Conservation (phyloP, 148 eudicot genomes). For the Polygonum aviculare region DNA sequence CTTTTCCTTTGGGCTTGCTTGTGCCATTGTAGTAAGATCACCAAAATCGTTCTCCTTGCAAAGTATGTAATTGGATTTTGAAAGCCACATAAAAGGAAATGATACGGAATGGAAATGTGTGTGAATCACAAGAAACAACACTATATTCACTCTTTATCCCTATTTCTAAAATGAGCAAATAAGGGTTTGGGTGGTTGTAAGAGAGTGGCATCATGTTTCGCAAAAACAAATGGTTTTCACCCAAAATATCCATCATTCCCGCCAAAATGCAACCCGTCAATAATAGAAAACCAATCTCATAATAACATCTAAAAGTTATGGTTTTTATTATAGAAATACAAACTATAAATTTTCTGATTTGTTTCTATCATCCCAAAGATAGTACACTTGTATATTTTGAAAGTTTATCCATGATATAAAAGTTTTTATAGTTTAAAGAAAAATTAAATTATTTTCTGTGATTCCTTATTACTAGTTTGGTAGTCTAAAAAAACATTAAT, state of each 20-base stretch:
- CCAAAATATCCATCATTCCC: not conserved
- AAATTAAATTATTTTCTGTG: no score
- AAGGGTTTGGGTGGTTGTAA: not conserved
- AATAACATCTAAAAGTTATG: no score
- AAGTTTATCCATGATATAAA: no score
- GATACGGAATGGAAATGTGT: not conserved
- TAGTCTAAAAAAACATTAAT: no score
- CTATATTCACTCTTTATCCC: constrained; percentile 1
- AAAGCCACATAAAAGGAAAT: not conserved
- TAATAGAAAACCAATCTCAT: no score
- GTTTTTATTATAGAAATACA: no score
- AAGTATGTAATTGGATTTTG: not conserved
- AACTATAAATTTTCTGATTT: no score
- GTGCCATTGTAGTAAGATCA: not conserved
- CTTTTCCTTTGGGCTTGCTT: not conserved
- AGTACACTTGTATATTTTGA: no score
- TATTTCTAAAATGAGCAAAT: not conserved
- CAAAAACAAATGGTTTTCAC: not conserved
- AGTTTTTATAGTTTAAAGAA: no score
- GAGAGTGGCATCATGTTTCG: not conserved
- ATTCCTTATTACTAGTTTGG: no score
- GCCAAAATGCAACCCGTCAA: not conserved
- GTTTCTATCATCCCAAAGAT: no score
- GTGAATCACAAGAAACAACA: not conserved
- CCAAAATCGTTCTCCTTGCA: not conserved